Conservation (phyloP, 345 rosid species). For the Arabidopsis arenosa region DNA sequence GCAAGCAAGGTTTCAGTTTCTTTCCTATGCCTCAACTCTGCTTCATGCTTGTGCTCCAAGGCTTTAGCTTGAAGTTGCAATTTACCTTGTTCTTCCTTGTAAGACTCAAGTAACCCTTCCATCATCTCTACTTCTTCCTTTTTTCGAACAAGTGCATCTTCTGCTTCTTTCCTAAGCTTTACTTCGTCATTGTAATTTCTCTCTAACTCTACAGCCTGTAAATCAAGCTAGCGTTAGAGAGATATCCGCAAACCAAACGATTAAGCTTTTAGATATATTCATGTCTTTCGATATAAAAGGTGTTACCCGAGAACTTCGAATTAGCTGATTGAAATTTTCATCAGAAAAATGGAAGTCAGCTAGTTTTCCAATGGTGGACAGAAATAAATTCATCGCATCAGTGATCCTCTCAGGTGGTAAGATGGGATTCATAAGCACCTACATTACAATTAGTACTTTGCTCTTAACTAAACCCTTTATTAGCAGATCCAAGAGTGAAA, state of each 20-base stretch:
- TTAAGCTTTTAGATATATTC: too few species aligned
- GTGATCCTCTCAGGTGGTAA: conserved; percentile 34
- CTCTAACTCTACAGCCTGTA: conserved; percentile 47
- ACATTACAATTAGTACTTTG: background rate
- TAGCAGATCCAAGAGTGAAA: background rate
- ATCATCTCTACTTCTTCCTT: conserved; percentile 28
- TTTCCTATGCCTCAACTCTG: conserved; percentile 13
- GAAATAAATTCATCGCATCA: conserved; percentile 28
- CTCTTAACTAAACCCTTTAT: background rate
- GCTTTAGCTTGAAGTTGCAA: conserved; percentile 9
- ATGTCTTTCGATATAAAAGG: background rate
- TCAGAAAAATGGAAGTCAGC: conserved; percentile 20
- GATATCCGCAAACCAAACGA: background rate
- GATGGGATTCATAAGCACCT: conserved; percentile 43
- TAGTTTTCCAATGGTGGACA: conserved; percentile 17
- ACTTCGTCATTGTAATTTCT: conserved; percentile 35
- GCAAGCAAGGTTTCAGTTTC: conserved; percentile 3
- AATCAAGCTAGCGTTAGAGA: background rate
- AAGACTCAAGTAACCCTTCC: conserved; percentile 33
- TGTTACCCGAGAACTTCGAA: conserved; percentile 20
- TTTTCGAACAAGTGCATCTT: conserved; percentile 18
- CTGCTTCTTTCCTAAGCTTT: conserved; percentile 39
- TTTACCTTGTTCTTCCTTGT: conserved; percentile 19
- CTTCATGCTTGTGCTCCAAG: conserved; percentile 15
- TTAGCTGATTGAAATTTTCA: conserved; percentile 17